Evolutionary conservation across 108 stramenopile species (phyloP).

Genomic region (Discostella pseudostelligera): DNA sequence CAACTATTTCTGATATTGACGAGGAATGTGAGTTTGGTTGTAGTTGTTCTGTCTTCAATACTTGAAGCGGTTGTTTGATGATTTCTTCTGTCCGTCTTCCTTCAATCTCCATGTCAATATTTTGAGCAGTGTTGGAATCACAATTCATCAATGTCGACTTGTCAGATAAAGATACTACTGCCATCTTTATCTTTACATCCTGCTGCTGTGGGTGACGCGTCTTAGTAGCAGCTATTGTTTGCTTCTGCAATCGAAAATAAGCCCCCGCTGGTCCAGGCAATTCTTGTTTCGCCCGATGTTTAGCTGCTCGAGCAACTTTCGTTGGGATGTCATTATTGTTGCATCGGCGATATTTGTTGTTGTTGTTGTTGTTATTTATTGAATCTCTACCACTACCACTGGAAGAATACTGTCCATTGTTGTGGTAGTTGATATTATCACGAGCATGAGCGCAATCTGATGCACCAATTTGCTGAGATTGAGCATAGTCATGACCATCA

Average conservation of each 20-base stretch:
- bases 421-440: too few species aligned
- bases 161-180: too few species aligned
- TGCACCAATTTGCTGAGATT: too few species aligned
- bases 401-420: too few species aligned
- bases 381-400: too few species aligned
- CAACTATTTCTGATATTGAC: too few species aligned
- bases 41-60: not conserved
- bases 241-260: slow-evolving; percentile 28
- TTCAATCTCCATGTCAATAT: not conserved
- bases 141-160: not conserved
- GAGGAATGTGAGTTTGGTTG: not conserved
- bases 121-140: not conserved
- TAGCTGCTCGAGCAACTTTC: slow-evolving; percentile 9
- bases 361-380: too few species aligned
- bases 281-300: slow-evolving; percentile 36
- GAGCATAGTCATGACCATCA: too few species aligned
- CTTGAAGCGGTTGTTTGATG: not conserved
- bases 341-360: too few species aligned
- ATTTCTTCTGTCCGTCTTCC: not conserved
- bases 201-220: not conserved
- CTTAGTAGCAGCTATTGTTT: too few species aligned
- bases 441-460: too few species aligned
- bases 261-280: slow-evolving; percentile 46
- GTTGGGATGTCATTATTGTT: too few species aligned
- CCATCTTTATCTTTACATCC: not conserved